Conservation (phyloP, 2,329 filamentous ascomycete species). For the Pseudomassariella vexata region DNA sequence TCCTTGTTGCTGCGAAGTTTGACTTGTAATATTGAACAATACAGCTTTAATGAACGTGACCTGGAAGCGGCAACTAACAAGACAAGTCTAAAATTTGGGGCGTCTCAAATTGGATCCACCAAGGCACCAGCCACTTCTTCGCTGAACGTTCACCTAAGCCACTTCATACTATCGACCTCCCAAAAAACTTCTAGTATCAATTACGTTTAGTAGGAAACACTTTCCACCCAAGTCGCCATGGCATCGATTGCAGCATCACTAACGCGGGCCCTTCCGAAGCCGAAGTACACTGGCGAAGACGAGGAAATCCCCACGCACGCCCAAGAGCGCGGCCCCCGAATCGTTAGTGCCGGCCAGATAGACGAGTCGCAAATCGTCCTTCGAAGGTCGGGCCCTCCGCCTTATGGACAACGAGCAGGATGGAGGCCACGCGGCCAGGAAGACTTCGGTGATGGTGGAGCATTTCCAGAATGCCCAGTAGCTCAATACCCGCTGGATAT, state of each 20-base stretch:
- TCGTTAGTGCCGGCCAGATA: slow-evolving; percentile 72
- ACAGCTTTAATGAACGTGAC: too few relatives aligned
- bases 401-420: slow-evolving; percentile 80
- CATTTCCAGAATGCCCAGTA: slow-evolving; percentile 88
- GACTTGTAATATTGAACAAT: too few relatives aligned
- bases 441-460: slow-evolving; percentile 93
- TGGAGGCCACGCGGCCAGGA: slow-evolving; percentile 87
- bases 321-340: slow-evolving; percentile 73
- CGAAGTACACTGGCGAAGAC: slow-evolving; percentile 85
- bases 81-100: too few relatives aligned
- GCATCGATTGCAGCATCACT: slow-evolving; percentile 66
- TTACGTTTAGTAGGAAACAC: too few relatives aligned
- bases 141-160: too few relatives aligned
- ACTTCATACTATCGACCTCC: too few relatives aligned
- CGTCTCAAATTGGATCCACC: too few relatives aligned
- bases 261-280: slow-evolving; percentile 76
- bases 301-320: slow-evolving; percentile 70
- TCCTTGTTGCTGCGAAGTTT: too few relatives aligned
- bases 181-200: too few relatives aligned
- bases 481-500: slow-evolving; percentile 96
- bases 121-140: too few relatives aligned
- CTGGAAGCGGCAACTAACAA: too few relatives aligned
- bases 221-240: slow-evolving; percentile 42
- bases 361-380: slow-evolving; percentile 83
- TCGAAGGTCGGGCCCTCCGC: slow-evolving; percentile 73